Conservation (phyloP, 2,329 filamentous ascomycete species). For the Lasiodiplodia citricola region DNA sequence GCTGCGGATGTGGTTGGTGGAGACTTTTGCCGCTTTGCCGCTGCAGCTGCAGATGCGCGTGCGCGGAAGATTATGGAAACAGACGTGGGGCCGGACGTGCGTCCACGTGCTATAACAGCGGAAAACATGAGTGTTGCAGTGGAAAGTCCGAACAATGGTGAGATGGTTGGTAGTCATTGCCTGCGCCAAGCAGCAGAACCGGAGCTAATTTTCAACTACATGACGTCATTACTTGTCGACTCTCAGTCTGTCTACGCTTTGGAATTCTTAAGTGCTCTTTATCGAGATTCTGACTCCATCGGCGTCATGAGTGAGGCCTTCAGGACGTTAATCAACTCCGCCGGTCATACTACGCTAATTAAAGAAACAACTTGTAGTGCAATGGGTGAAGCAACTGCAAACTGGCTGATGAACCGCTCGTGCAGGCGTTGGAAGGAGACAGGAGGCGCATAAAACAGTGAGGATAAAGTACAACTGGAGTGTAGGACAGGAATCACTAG, state of each 20-base stretch:
- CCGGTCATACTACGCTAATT: background rate
- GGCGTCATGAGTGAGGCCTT: background rate
- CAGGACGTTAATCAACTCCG: background rate
- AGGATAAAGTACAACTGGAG: background rate
- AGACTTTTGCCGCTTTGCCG: background rate
- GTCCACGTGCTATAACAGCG: background rate
- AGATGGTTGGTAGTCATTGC: background rate
- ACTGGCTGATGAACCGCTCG: background rate
- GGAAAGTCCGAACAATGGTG: background rate
- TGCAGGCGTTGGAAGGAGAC: background rate
- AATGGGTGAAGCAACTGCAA: background rate
- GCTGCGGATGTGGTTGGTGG: background rate
- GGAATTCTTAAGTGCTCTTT: too few species aligned
- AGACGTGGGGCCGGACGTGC: background rate
- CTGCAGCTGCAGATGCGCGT: background rate
- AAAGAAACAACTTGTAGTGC: background rate
- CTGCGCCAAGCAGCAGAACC: background rate
- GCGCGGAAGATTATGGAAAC: background rate
- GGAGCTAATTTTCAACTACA: background rate
- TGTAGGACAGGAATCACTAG: background rate
- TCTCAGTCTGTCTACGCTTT: background rate
- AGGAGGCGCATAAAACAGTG: background rate
- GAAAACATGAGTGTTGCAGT: background rate
- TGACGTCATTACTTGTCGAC: slow-evolving; percentile 1
- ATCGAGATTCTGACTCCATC: background rate